These are phyloP conservation scores for Blastocystis sp. DNA, from an alignment of 352 stramenopile genomes.

Conservation along the genomic window DNA sequence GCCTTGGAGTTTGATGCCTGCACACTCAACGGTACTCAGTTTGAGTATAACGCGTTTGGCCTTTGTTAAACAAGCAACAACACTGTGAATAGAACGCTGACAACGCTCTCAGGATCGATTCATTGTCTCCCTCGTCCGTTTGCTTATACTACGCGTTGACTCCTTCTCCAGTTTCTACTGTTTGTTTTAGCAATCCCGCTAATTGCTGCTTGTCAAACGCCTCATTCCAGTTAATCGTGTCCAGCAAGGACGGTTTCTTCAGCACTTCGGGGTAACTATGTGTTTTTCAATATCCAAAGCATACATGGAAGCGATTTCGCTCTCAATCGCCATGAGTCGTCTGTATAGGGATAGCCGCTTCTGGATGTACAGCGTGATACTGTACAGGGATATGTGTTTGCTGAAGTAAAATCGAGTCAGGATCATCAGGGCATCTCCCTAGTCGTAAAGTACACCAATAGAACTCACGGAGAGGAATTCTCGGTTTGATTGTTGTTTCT, in stretches of 20 bases:
- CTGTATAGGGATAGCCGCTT: background rate
- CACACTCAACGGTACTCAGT: constrained; percentile 7
- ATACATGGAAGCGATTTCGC: background rate
- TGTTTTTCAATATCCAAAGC: background rate
- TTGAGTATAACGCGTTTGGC: background rate
- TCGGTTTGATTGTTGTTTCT: background rate
- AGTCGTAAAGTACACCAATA: background rate
- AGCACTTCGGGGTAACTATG: background rate
- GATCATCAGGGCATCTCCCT: background rate
- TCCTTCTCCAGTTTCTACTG: background rate
- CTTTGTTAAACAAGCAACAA: background rate
- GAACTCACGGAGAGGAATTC: background rate
- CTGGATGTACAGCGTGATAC: background rate
- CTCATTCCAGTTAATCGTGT: background rate
- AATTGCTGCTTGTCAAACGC: background rate
- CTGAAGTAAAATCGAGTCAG: background rate
- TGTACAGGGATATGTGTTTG: background rate
- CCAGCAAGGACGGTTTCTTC: background rate
- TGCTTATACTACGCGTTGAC: background rate
- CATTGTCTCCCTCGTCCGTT: background rate
- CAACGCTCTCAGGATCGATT: background rate
- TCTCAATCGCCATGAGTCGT: background rate
- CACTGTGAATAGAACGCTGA: background rate
- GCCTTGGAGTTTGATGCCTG: constrained; percentile 51
- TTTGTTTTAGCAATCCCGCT: background rate